Evolutionary conservation across 148 eudicot genomes (phyloP).

Genomic region (Rhododendron vialii): DNA sequence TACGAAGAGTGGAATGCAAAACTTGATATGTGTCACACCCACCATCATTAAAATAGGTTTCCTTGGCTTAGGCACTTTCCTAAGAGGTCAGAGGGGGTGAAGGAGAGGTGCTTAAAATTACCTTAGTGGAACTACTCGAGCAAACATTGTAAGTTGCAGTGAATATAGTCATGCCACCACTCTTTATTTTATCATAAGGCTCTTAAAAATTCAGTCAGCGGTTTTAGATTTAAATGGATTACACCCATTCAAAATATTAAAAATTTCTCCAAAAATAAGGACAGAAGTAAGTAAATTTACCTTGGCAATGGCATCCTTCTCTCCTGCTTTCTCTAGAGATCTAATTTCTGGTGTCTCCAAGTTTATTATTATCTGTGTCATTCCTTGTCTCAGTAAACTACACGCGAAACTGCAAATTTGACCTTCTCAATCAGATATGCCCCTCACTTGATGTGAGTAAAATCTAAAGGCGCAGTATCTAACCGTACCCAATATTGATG

Average conservation of each 20-base stretch:
- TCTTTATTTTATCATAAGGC: not conserved
- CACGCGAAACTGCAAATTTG: not conserved
- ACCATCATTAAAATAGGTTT: not conserved
- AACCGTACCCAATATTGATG: constrained; percentile 82
- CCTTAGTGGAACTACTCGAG: not conserved
- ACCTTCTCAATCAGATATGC: constrained; percentile 16
- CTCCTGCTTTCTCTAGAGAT: not conserved
- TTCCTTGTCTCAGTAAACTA: not conserved
- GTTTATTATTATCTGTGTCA: not conserved
- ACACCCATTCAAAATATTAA: not conserved
- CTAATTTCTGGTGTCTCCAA: not conserved
- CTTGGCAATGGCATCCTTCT: constrained; percentile 22
- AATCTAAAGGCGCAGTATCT: not conserved
- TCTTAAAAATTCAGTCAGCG: not conserved
- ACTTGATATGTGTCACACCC: not conserved
- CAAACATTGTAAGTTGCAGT: not conserved
- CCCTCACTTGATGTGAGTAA: not conserved
- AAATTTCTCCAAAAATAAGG: not conserved
- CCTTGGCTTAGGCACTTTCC: not conserved
- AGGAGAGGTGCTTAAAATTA: not conserved
- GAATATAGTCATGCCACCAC: not conserved
- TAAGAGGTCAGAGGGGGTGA: too few relatives aligned
- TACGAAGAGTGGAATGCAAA: not conserved
- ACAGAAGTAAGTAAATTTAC: constrained; percentile 23
- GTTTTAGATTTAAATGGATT: not conserved